A percentile compares a stretch with the other conserved stretches of the same genome.
These are phyloP conservation scores for Plantago coronopus DNA, from an alignment of 305 asterid genomes.

Conservation along the genomic window DNA sequence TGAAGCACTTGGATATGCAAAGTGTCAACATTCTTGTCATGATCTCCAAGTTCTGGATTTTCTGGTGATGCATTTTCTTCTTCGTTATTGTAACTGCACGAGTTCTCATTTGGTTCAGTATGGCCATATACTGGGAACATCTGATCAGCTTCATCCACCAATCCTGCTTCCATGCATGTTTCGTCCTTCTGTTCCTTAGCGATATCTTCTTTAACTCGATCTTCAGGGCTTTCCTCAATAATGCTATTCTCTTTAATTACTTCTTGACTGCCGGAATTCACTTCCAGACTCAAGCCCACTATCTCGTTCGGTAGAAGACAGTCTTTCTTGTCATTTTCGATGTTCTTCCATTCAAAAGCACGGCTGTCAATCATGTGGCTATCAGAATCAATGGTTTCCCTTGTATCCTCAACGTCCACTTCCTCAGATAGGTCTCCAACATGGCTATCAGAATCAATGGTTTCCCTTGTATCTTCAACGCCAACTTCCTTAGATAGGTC, in stretches of 20 bases:
- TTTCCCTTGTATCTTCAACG: neutral
- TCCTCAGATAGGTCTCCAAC: too few species aligned
- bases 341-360: neutral
- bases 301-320: neutral
- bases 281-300: neutral
- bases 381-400: too few species aligned
- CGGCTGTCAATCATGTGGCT: neutral
- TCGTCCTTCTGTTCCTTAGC: conserved; percentile 17
- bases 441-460: too few species aligned
- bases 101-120: conserved; percentile 10
- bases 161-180: conserved; percentile 21
- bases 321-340: neutral
- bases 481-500: conserved; percentile 13
- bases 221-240: conserved; percentile 4
- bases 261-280: conserved; percentile 13
- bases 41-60: conserved; percentile 11
- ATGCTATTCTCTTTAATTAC: conserved; percentile 15
- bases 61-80: conserved; percentile 20
- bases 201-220: conserved; percentile 4
- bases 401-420: too few species aligned
- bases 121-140: neutral
- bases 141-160: conserved; percentile 11
- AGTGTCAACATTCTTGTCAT: conserved; percentile 6
- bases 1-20: conserved; percentile 6
- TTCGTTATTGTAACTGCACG: conserved; percentile 2